A percentile compares a stretch with the other conserved stretches of the same genome.
phyloP scores from a whole-genome alignment of 23 red algal genomes.

The Porphyridium purpureum region DNA sequence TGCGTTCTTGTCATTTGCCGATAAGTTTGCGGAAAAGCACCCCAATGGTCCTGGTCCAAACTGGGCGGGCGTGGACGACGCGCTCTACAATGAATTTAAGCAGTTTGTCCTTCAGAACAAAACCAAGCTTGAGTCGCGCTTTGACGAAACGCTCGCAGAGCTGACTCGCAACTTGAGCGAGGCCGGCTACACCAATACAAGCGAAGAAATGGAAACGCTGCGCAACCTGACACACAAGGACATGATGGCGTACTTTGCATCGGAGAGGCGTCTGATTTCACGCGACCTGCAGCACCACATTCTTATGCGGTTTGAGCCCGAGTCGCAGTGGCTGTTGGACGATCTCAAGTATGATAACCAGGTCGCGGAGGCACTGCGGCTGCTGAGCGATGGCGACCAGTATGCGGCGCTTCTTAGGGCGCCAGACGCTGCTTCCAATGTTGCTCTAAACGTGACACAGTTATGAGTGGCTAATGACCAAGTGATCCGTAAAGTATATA shows the following conservation, averaged over 20 bases:
- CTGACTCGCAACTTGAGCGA: slow-evolving; percentile 35
- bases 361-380: slow-evolving; percentile 23
- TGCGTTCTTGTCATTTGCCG: slow-evolving; percentile 84
- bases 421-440: neutral
- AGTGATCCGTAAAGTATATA: no score
- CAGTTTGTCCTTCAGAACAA: slow-evolving; percentile 25
- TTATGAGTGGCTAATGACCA: no score
- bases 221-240: slow-evolving; percentile 20
- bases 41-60: slow-evolving; percentile 11
- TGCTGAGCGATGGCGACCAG: neutral
- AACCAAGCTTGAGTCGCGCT: slow-evolving; percentile 45
- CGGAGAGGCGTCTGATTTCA: no score
- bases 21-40: slow-evolving; percentile 30
- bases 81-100: slow-evolving; percentile 59
- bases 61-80: slow-evolving; percentile 36
- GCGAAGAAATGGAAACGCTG: slow-evolving; percentile 28
- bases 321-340: slow-evolving; percentile 41
- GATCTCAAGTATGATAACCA: slow-evolving; percentile 50
- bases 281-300: slow-evolving; percentile 69
- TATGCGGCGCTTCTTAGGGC: neutral
- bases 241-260: slow-evolving; percentile 31
- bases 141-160: slow-evolving; percentile 55
- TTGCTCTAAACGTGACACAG: no score
- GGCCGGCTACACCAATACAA: slow-evolving; percentile 45
- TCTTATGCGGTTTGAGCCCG: slow-evolving; percentile 65